Base-by-base conservation (phyloP, 495 filamentous ascomycete genomes). In the Penicillium simplicissimum region DNA sequence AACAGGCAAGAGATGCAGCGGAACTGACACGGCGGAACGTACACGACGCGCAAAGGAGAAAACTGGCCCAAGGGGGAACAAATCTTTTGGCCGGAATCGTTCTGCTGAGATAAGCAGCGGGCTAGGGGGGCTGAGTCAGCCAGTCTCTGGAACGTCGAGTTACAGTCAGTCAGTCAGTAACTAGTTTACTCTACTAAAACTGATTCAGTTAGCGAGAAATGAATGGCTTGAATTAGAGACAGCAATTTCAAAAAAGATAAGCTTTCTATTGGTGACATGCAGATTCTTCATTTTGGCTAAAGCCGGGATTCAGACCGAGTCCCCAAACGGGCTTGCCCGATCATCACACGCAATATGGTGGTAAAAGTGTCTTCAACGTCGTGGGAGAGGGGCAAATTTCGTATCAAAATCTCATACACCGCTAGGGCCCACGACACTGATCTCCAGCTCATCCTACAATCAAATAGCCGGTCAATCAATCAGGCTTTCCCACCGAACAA, bases 1-100 rank as follows among this genome's bases (percentile, higher is more conserved):
- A 67, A 17, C 2, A 15, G 53, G n/a, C 17, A 10, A 42, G 13
- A 31, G 33, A 28, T 33, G 21, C 42, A 42, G 36, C 37, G 37
- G 45, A 63, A 42, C 59, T 55, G 53, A 63, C 31, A 58, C 35
- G 53, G 36, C n/a, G 56, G 37, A 62, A 55, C 54, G 65, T 64
- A 59, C 58, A 61, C 52, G 55, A 64, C 62, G 57, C 59, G 55
- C 59, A 19, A 58, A 33, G 31, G 63, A 60, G 57, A 48, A 53
- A 56, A 61, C 31, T 48, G 34, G 31, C 52, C 43, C 35, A 36
- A 54, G 52, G 52, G 52, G 57, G 58, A 61, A 52, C 58, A 70
- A 59, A 67, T 62, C 62, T 67, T 66, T 64, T 62, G 65, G 42
- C 62, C 62, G 67, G 61, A 70, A 65, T 19, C 67, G 58, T 51